phyloP scores from a whole-genome alignment of 345 rosid species.

The Combretum micranthum region DNA sequence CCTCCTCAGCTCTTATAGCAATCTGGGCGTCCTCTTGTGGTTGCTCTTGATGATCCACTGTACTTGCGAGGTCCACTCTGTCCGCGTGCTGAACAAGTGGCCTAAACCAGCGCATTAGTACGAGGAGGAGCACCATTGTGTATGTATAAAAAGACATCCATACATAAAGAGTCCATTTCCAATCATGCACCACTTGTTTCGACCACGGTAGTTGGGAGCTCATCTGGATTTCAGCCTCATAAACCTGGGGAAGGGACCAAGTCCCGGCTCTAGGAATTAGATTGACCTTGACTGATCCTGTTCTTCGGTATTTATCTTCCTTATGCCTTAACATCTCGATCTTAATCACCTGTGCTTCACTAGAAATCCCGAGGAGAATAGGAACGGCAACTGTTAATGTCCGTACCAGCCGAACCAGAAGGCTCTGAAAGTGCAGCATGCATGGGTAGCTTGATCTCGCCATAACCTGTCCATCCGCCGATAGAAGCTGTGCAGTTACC shows the following conservation, averaged over 20 bases:
- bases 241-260: constrained; percentile 45
- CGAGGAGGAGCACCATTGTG: constrained; percentile 19
- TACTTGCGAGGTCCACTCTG: neutral
- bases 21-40: no score
- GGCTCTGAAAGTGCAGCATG: constrained; percentile 62
- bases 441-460: constrained; percentile 68
- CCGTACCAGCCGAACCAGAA: constrained; percentile 44
- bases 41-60: neutral
- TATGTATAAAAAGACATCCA: constrained; percentile 58
- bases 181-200: constrained; percentile 49
- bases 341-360: constrained; percentile 55
- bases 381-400: constrained; percentile 55
- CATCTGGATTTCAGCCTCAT: constrained; percentile 49
- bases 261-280: constrained; percentile 68
- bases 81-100: constrained; percentile 21
- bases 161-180: constrained; percentile 73
- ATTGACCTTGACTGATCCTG: constrained; percentile 39
- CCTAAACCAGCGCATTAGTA: constrained; percentile 34
- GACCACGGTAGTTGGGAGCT: constrained; percentile 58
- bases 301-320: constrained; percentile 52
- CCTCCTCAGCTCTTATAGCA: no score
- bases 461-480: constrained; percentile 33
- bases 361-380: constrained; percentile 45
- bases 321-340: constrained; percentile 35
- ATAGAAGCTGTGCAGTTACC: constrained; percentile 60